Evolutionary conservation across 495 filamentous ascomycete genomes (phyloP), one percentile per base, ranked within the genome.

Genomic region (Cairneyella variabilis): DNA sequence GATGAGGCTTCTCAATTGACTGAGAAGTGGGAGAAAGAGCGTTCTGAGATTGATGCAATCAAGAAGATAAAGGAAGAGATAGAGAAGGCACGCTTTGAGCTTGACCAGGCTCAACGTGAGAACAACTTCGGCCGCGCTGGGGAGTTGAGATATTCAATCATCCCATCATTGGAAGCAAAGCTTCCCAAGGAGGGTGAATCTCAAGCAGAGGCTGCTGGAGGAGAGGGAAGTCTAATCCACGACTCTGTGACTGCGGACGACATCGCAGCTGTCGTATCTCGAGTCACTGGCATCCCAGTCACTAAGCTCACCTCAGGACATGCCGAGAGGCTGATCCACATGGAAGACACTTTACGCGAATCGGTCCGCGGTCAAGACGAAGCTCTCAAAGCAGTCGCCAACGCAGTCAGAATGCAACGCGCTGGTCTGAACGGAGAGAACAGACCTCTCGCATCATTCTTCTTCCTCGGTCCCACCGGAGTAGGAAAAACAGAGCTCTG

Each of bases 401-500:
- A 97, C 64, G 92, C 93, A 8, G 91, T 98, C 16, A 79, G 93
- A 17, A 88, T 96, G 83, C 93, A 98, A 65, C 77, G 93, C 50
- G 93, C 93, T 21, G 93, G 93, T 8, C 76, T 97, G 26, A 91
- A 85, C 57, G 89, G 89, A 20, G 90, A 96, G 56, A 95, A 96
- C 61, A 83, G 92, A 1, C 92, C 93, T 0, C 73, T 95, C 8
- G 93, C 92, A 1, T 90, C 85, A 5, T 97, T 97, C 77, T 96
- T 97, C 86, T 97, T 97, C 76, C 78, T 97, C 16, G 93, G 93
- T 0, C 93, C 93, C 6, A 98, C 93, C 12, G 92, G 93, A 58
- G 92, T 97, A 25, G 93, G 93, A 45, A 98, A 98, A 69, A 98
- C 92, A 1, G 93, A 97, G 59, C 78, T 97, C 4, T 96, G 91